phyloP scores from a whole-genome alignment of 805 yeast genomes.

The Candida hungchunana region DNA sequence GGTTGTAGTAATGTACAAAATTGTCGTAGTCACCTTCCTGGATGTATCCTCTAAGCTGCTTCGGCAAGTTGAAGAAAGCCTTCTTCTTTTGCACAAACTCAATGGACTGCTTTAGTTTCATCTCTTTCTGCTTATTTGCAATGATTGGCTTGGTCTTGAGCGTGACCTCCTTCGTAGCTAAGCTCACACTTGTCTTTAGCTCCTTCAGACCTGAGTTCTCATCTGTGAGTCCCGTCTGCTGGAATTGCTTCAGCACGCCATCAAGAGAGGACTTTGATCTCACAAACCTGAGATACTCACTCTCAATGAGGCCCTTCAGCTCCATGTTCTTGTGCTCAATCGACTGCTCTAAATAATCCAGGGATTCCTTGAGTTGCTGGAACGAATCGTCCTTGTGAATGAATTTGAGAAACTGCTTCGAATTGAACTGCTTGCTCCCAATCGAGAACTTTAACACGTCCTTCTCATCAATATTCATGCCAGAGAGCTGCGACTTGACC shows the following conservation, averaged over 20 bases:
- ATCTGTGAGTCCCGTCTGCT: slow-evolving; percentile 30
- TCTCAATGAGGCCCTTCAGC: slow-evolving; percentile 47
- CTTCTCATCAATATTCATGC: slow-evolving; percentile 34
- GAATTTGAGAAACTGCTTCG: slow-evolving; percentile 49
- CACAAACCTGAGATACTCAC: slow-evolving; percentile 61
- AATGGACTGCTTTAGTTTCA: slow-evolving; percentile 45
- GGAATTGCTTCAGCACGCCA: slow-evolving; percentile 51
- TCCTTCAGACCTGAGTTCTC: slow-evolving; percentile 29
- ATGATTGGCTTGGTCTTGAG: slow-evolving; percentile 56
- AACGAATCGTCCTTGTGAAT: slow-evolving; percentile 54
- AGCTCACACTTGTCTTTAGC: slow-evolving; percentile 38
- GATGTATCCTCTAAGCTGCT: slow-evolving; percentile 38
- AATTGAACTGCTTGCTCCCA: slow-evolving; percentile 55
- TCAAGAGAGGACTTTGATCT: slow-evolving; percentile 62
- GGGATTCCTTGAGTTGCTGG: slow-evolving; percentile 43
- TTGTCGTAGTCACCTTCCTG: slow-evolving; percentile 51
- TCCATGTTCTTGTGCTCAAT: slow-evolving; percentile 47
- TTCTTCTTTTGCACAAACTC: slow-evolving; percentile 49
- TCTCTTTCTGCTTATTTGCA: slow-evolving; percentile 43
- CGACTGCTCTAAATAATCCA: slow-evolving; percentile 44
- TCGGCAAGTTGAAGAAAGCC: slow-evolving; percentile 55
- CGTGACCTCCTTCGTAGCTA: slow-evolving; percentile 50
- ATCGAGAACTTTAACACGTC: slow-evolving; percentile 45
- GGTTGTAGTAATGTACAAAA: slow-evolving; percentile 52
- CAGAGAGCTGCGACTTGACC: slow-evolving; percentile 37